Conservation (phyloP, 805 yeast species). For the Monosporozyma servazzii region DNA sequence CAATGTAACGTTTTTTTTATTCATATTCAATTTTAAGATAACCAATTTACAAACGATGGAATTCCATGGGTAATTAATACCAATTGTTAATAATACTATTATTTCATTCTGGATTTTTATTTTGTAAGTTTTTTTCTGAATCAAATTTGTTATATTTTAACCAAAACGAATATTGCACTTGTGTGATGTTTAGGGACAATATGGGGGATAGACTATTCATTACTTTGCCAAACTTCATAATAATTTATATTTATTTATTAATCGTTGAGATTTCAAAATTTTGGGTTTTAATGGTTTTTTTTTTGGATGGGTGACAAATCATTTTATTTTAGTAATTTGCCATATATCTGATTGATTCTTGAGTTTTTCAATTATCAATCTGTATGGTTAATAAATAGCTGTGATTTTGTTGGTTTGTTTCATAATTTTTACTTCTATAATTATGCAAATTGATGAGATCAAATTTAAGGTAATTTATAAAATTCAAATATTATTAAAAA, state of each 20-base stretch:
- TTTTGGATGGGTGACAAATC: background rate
- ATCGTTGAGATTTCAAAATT: background rate
- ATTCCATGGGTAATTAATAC: constrained; percentile 1
- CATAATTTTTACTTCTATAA: constrained; percentile 27
- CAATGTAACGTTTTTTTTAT: background rate
- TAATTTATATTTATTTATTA: background rate
- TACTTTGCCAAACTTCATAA: background rate
- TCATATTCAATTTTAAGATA: background rate
- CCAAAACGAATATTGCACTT: background rate
- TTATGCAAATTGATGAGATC: constrained; percentile 12
- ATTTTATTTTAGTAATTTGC: background rate
- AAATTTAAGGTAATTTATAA: constrained; percentile 16
- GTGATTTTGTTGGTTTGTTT: constrained; percentile 13
- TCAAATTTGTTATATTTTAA: background rate
- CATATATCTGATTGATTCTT: constrained; percentile 2
- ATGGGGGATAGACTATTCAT: background rate
- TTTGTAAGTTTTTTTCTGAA: background rate
- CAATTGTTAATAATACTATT: background rate
- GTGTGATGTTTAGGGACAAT: background rate
- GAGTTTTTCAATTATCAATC: constrained; percentile 18
- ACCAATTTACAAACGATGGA: constrained; percentile 9
- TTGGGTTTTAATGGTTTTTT: background rate
- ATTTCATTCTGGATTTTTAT: background rate
- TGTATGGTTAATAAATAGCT: constrained; percentile 14
- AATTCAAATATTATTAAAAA: background rate